Conservation (phyloP, 2,329 filamentous ascomycete species). For the Diaporthe citriasiana region DNA sequence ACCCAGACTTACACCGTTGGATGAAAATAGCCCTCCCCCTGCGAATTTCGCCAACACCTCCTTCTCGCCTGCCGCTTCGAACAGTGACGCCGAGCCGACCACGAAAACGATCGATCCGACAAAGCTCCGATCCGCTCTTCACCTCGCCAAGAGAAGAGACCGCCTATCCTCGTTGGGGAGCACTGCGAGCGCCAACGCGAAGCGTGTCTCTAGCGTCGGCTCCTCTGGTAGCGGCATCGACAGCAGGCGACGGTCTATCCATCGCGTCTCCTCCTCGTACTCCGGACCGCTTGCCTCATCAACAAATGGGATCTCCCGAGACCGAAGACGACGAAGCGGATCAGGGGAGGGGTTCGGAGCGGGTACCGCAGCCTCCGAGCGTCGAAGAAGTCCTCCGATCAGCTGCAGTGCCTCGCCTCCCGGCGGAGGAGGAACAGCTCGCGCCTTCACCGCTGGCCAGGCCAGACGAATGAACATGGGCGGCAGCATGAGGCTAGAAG, state of each 20-base stretch:
- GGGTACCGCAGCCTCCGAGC: slow-evolving; percentile 53
- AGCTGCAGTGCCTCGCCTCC: slow-evolving; percentile 60
- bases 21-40: slow-evolving; percentile 67
- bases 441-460: slow-evolving; percentile 66
- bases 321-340: slow-evolving; percentile 62
- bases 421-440: slow-evolving; percentile 44
- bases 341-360: slow-evolving; percentile 38
- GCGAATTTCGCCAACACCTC: slow-evolving; percentile 50
- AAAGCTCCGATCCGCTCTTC: slow-evolving; percentile 69
- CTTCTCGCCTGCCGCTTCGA: slow-evolving; percentile 56
- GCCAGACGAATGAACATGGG: slow-evolving; percentile 71
- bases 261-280: slow-evolving; percentile 53
- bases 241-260: slow-evolving; percentile 51
- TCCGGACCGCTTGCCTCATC: slow-evolving; percentile 61
- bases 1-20: slow-evolving; percentile 55
- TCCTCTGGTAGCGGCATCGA: slow-evolving; percentile 48
- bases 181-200: slow-evolving; percentile 53
- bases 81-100: slow-evolving; percentile 65
- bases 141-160: slow-evolving; percentile 64
- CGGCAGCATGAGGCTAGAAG: slow-evolving; percentile 53
- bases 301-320: slow-evolving; percentile 69
- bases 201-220: slow-evolving; percentile 63
- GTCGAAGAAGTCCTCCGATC: slow-evolving; percentile 67
- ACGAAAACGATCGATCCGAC: slow-evolving; percentile 61
- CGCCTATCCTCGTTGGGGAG: slow-evolving; percentile 57